Base-by-base conservation (phyloP, 2,329 filamentous ascomycete species). In the Fusarium poae region DNA sequence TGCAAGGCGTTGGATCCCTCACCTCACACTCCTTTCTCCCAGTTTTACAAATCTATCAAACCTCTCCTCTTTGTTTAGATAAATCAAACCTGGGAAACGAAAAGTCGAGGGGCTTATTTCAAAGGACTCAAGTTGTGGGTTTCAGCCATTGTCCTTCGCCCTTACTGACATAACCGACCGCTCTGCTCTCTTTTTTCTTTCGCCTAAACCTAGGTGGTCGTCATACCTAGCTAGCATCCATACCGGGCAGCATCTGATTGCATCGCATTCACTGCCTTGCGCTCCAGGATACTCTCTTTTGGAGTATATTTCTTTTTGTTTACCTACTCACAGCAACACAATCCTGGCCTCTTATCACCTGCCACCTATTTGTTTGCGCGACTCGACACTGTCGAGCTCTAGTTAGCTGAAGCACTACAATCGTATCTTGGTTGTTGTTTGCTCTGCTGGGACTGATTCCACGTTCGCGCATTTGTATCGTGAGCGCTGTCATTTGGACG, bases 111-210 rank as follows among this genome's bases (percentile, higher is more conserved):
- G 62, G 62, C 48, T 54, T 61, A 50, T 51, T 51, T 40, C 25
- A 51, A 54, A 54, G 62, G 51, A 68, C 53, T 43, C 48, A 48
- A 65, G 60, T 65, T 70, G 67, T 70, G 63, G 67, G 67, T 62
- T 67, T 65, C 56, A 67, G 62, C 50, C 63, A 61, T 65, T 52
- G 60, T 53, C 61, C 49, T 67, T 70, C 59, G 54, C 37, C 59
- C 49, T 58, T 70, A 70, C 67, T 70, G 67, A 68, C 67, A 69
- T 68, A 70, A 70, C 67, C 67, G 67, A 70, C 67, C 67, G 63
- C 62, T 70, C 67, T 70, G 37, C 61, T 66, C 51, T 66, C 56
- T 70, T 67, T 69, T 46, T 43, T 62, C 44, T 52, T 37, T 61
- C 50, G 45, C 49, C 32, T 64, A 67, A 45, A 51, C 27, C 62